Base-by-base conservation (phyloP, 2,329 filamentous ascomycete genomes). In the Arthrinium phaeospermum region DNA sequence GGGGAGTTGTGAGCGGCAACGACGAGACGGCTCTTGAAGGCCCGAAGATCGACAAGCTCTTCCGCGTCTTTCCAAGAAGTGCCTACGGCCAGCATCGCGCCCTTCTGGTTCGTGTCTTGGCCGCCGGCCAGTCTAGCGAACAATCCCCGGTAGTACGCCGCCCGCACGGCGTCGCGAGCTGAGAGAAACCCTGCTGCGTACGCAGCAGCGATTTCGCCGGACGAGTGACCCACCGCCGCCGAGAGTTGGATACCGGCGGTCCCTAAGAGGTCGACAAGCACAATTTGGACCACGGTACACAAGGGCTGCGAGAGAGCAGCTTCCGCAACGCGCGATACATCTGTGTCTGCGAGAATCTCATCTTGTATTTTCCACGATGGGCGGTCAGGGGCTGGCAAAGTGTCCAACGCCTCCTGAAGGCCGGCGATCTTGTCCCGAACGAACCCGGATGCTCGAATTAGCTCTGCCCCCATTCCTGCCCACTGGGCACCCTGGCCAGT, bases 191-290 rank as follows among this genome's bases (percentile, higher is more conserved):
- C 86, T 0, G 85, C 83, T 0, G 86, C 85, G 73, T 87, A 89
- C 0, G 85, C 87, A 0, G 86, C 86, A 0, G 78, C 85, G 22
- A 88, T 87, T 74, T 88, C 86, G 1, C 86, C 86, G 0, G 83
- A 85, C 0, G 85, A 87, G 74, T 88, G 86, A 2, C 86, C 86
- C 3, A 86, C 80, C 0, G 85, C 84, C 1, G 79, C 80, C 1
- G 72, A 49, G 7, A 84, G 80, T 0, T 70, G 64, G 24, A 87
- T 71, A 3, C 81, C 81, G 6, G 81, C 81, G 0, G 76, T 72
- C 0, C 71, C 71, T 12, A 82, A 74, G 1, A 79, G 71, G 10
- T 82, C 78, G 3, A 83, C 77, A 1, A 86, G 72, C 1, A 81
- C 78, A 5, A 86, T 74, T 73, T 86, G 85, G 1, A 86, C 71